These are phyloP conservation scores for Solanum infundibuliforme DNA, from an alignment of 257 asterid species.

Conservation along the genomic window DNA sequence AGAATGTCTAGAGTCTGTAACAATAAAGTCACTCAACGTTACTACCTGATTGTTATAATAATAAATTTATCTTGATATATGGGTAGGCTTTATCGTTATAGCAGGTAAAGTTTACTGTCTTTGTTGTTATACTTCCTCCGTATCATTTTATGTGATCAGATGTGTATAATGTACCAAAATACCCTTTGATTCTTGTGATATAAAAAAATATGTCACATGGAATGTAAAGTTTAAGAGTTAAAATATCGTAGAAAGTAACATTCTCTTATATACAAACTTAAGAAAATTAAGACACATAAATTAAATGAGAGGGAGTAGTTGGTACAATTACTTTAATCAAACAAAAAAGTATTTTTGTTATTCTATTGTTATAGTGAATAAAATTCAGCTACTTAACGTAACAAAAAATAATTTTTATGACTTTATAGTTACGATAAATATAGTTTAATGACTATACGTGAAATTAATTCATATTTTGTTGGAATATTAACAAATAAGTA, in stretches of 20 bases:
- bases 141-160: background rate
- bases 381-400: too few species aligned
- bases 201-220: background rate
- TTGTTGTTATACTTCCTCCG: background rate
- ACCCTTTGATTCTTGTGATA: background rate
- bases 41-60: background rate
- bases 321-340: too few species aligned
- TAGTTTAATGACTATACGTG: background rate
- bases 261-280: too few species aligned
- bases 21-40: background rate
- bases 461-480: background rate
- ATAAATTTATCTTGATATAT: background rate
- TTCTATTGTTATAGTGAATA: background rate
- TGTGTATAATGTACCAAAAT: background rate
- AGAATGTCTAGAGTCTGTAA: fast-evolving
- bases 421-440: background rate
- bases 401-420: background rate
- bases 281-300: too few species aligned
- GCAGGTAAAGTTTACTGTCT: background rate
- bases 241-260: background rate
- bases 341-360: too few species aligned
- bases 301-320: too few species aligned
- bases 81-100: background rate
- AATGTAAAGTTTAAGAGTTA: too few species aligned
- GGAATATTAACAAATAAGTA: background rate